These are phyloP conservation scores for Pythium apleroticum DNA, from an alignment of 352 stramenopile genomes.

Conservation along the genomic window DNA sequence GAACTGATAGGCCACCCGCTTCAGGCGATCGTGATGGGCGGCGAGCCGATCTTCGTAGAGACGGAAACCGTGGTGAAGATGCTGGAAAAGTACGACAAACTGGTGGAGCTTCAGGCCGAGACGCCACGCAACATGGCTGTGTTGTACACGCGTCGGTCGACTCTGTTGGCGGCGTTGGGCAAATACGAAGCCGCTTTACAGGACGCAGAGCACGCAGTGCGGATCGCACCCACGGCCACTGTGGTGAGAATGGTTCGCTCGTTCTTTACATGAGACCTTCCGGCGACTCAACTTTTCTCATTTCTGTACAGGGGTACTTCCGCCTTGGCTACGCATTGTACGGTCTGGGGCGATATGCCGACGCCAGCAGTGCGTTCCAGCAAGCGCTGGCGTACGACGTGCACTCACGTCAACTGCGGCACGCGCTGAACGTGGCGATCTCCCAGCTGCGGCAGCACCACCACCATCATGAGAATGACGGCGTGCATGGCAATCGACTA, in stretches of 20 bases:
- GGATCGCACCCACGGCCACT: slow-evolving; percentile 47
- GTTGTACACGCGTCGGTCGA: slow-evolving; percentile 57
- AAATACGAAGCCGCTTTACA: slow-evolving; percentile 42
- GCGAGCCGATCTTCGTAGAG: slow-evolving; percentile 14
- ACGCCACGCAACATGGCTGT: slow-evolving; percentile 55
- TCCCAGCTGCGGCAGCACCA: slow-evolving; percentile 14
- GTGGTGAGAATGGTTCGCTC: slow-evolving; percentile 43
- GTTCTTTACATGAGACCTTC: too few relatives aligned
- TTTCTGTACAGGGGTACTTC: slow-evolving; percentile 53
- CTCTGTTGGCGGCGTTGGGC: slow-evolving; percentile 52
- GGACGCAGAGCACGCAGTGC: slow-evolving; percentile 56
- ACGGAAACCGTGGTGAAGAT: slow-evolving; percentile 28
- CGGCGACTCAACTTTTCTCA: background rate
- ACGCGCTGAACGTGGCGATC: slow-evolving; percentile 55
- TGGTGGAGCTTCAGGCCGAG: slow-evolving; percentile 53
- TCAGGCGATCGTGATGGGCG: slow-evolving; percentile 12
- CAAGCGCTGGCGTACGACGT: slow-evolving; percentile 64
- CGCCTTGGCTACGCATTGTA: slow-evolving; percentile 67
- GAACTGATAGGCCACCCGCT: slow-evolving; percentile 9
- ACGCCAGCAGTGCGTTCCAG: slow-evolving; percentile 62
- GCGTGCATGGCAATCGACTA: background rate
- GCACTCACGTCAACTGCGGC: slow-evolving; percentile 52
- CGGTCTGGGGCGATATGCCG: slow-evolving; percentile 43
- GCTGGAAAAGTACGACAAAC: slow-evolving; percentile 68
- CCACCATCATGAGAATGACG: background rate